Evolutionary conservation across 352 stramenopile species (phyloP).

Genomic region (Pythium brassicae): DNA sequence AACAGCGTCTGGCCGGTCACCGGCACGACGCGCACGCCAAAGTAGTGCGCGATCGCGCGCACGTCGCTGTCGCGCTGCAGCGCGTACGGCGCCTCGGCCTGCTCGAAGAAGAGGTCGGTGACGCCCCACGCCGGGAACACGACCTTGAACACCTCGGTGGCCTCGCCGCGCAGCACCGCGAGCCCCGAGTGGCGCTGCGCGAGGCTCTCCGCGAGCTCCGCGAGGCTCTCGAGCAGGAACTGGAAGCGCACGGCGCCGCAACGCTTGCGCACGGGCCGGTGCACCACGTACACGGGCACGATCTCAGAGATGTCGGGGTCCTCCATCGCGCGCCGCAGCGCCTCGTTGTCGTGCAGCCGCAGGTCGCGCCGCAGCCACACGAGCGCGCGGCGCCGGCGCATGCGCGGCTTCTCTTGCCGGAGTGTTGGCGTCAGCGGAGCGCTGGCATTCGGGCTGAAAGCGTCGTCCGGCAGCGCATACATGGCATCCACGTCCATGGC

Average conservation of each 20-base stretch:
- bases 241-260: conserved; percentile 72
- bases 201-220: conserved; percentile 59
- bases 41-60: conserved; percentile 23
- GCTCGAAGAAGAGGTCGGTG: conserved; percentile 71
- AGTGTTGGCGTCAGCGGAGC: background rate
- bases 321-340: conserved; percentile 66
- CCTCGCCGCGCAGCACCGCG: conserved; percentile 54
- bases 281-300: conserved; percentile 84
- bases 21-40: conserved; percentile 32
- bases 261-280: conserved; percentile 67
- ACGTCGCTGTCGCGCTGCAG: conserved; percentile 40
- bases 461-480: conserved; percentile 2
- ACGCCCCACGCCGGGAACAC: conserved; percentile 54
- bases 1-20: conserved; percentile 50
- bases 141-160: conserved; percentile 43
- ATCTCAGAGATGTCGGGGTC: conserved; percentile 24
- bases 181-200: conserved; percentile 29
- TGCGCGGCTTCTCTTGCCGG: background rate
- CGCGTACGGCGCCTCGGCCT: conserved; percentile 46
- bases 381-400: conserved; percentile 28
- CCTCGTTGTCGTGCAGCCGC: conserved; percentile 94
- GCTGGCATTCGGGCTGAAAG: too few species aligned
- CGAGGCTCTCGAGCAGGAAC: conserved; percentile 91
- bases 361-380: conserved; percentile 95
- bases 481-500: conserved; percentile 9